Evolutionary conservation across 2,329 filamentous ascomycete genomes (phyloP), one percentile per base, ranked within the genome.

Genomic region (Macrophomina phaseolina): DNA sequence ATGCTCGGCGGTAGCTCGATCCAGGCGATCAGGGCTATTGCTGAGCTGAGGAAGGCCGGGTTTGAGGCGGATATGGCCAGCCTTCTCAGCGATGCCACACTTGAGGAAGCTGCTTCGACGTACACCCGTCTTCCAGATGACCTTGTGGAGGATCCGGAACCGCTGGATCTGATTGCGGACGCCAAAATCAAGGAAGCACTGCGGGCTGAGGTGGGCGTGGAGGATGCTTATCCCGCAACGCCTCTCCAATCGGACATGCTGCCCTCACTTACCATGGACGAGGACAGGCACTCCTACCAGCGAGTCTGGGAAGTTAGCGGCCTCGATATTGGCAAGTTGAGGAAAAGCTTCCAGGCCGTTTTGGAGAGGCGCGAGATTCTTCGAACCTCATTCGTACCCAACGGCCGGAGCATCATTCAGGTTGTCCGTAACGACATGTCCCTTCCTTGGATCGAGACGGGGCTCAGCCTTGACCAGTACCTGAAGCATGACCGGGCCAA

Each of bases 331-430:
- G 1, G 23, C 23, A 23, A 23, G 23, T 23, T 23, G 23, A 76
- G 80, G 0, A 81, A 7, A 9, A 18, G 16, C 1, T 18, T 80
- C 68, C 74, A 79, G 18, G 68, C 69, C 4, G 73, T 78, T 3
- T 65, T 75, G 3, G 58, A 69, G 3, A 71, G 70, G n/a, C 72
- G 69, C 3, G 72, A 76, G 5, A 76, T 81, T 8, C 67, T 82
- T 18, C 75, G 81, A 1, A 82, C 80, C 6, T 71, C 78, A 3
- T 76, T 81, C 18, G 71, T 32, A 3, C 38, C 38, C 11, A 12
- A 12, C 23, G 16, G 48, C 14, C n/a, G 45, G n/a, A 11, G 16
- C 16, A n/a, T 68, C 18, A 1, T 66, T 5, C 66, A 68, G 40
- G 23, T 61, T 2, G 66, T 68, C 11, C 48, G 52, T 23, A 4